phyloP scores from a whole-genome alignment of 2,329 filamentous ascomycete genomes.

The Camillea tinctor region DNA sequence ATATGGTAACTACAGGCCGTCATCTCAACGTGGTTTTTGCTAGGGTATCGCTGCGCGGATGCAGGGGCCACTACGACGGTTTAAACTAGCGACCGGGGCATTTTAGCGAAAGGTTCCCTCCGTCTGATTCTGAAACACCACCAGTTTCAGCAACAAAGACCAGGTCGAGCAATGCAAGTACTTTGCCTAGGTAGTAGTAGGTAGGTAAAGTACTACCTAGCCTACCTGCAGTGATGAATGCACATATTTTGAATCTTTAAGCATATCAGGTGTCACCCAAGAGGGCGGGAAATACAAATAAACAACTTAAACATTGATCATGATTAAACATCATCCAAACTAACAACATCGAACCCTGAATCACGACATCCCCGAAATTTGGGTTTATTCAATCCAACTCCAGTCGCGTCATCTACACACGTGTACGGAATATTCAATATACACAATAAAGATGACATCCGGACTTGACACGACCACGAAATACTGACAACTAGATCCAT shows the following conservation, averaged over 20 bases:
- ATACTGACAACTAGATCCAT: neutral
- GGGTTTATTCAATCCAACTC: neutral
- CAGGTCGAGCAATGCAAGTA: neutral
- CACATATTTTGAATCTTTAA: neutral
- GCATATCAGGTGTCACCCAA: neutral
- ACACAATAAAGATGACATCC: neutral
- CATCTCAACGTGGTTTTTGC: neutral
- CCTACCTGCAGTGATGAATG: neutral
- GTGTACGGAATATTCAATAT: too few species aligned
- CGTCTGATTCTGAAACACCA: constrained; percentile 2
- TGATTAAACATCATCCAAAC: too few species aligned
- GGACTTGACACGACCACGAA: neutral
- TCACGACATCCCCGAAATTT: neutral
- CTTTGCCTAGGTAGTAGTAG: too few species aligned
- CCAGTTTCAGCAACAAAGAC: neutral
- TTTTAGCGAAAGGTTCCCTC: constrained; percentile 18
- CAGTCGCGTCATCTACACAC: neutral
- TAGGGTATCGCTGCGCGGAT: neutral
- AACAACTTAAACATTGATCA: too few species aligned
- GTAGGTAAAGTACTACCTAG: too few species aligned
- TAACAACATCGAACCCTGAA: neutral
- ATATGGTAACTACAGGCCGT: neutral
- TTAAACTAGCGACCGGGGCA: neutral
- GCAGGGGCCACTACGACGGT: neutral
- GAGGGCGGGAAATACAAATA: neutral